These are phyloP conservation scores for Dacryopinax primogenitus DNA, from an alignment of 768 basidiomycete species.

Conservation along the genomic window DNA sequence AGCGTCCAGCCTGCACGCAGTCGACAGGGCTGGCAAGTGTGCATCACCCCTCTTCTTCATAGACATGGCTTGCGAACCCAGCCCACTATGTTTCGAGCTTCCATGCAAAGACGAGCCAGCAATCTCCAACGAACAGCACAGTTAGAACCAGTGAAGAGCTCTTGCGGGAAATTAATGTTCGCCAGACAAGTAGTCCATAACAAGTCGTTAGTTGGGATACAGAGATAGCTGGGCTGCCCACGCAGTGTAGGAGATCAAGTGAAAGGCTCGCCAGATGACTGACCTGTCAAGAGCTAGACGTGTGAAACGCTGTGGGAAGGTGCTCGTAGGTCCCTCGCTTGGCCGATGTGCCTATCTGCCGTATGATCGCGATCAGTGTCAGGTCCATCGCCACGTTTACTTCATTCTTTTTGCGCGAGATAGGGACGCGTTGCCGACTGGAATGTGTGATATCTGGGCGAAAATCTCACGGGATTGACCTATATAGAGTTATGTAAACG, in stretches of 20 bases:
- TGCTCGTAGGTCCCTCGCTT: background rate
- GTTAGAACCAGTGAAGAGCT: too few species aligned
- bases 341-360: background rate
- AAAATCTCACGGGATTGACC: background rate
- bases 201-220: background rate
- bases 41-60: too few species aligned
- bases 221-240: too few species aligned
- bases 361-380: constrained; percentile 8
- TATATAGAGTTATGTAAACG: constrained; percentile 1
- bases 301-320: constrained; percentile 1
- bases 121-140: too few species aligned
- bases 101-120: too few species aligned
- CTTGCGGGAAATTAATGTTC: too few species aligned
- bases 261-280: background rate
- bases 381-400: background rate
- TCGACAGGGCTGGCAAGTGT: background rate
- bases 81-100: too few species aligned
- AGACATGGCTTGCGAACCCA: too few species aligned
- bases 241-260: background rate
- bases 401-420: constrained; percentile 2
- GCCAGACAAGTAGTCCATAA: too few species aligned
- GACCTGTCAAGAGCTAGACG: background rate
- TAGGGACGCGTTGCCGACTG: constrained; percentile 8
- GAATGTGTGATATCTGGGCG: constrained; percentile 5
- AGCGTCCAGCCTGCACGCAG: background rate